Percentiles rank a stretch among this genome's conserved stretches.
Conservation (phyloP, 257 asterid genomes). For the Solanum lignicaule region DNA sequence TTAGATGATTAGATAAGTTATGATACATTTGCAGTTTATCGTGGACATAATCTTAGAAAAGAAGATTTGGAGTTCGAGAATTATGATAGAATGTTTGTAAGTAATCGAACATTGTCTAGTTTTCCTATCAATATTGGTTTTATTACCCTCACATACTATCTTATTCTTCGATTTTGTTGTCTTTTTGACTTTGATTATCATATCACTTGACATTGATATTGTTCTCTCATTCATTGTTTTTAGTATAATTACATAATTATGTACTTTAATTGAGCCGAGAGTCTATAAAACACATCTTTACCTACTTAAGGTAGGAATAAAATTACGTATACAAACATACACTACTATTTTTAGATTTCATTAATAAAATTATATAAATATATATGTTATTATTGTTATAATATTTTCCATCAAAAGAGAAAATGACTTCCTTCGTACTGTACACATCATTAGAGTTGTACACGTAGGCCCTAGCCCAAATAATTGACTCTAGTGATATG, state of each 20-base stretch:
- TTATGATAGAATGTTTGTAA: neutral
- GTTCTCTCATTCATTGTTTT: neutral
- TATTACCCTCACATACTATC: too few species aligned
- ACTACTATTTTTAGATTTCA: neutral
- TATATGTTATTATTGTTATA: neutral
- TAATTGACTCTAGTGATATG: neutral
- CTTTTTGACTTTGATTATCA: neutral
- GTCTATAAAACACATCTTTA: neutral
- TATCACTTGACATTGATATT: neutral
- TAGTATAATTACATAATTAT: neutral
- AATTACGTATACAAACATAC: neutral
- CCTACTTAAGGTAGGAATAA: neutral
- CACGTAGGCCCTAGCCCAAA: neutral
- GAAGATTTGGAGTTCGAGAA: too few species aligned
- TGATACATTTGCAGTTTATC: neutral
- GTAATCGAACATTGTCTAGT: too few species aligned
- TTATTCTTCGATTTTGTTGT: neutral
- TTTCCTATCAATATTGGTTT: too few species aligned
- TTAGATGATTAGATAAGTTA: neutral
- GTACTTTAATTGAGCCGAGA: neutral
- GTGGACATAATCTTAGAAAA: accelerated
- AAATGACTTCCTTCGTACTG: neutral
- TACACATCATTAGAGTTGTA: neutral
- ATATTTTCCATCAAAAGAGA: neutral
- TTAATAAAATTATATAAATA: neutral